Evolutionary conservation across 73 alveolate genomes (phyloP), one percentile per base, ranked within the genome.

Genomic region (Uronychia setigera): DNA sequence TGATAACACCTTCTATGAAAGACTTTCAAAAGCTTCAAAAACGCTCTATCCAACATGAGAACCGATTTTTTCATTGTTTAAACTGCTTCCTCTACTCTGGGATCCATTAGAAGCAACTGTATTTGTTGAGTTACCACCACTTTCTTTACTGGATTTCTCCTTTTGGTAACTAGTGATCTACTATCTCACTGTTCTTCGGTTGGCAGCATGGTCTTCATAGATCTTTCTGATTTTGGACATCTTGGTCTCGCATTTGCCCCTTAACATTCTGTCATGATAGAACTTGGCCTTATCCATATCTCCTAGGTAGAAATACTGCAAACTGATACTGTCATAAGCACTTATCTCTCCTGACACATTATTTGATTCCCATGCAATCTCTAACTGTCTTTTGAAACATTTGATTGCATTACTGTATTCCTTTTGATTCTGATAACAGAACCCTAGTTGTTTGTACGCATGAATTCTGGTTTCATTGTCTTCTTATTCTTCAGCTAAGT

Each of bases 181-280:
- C n/a, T 5, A 46, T 19, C 67, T 46, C n/a, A 46, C 67, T 5
- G 5, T 46, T 46, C 67, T 11, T 11, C 67, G 67, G 67, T 46
- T 46, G 5, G 5, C n/a, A 46, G 67, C 76, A 75, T 88, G 35
- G 79, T 84, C 88, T 57, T 89, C 78, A 74, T 75, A 79, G 58
- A 90, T 5, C 80, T 74, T 28, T 67, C 93, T 86, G 58, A 86
- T 74, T 33, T 80, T 80, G 59, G 93, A 86, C n/a, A 35, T 81
- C 32, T 80, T 57, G 33, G 59, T 35, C 83, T 91, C 96, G 35
- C 74, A 29, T 76, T 84, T 91, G 5, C 96, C 96, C 78, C 96
- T 81, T 79, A 81, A 26, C 77, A 86, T 76, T 29, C 96, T 31
- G 35, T 91, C 96, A 59, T 87, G 92, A 46, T 91, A 91, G 57